Evolutionary conservation across 805 yeast species (phyloP), one percentile per base, ranked within the genome.

Genomic region (Suhomyces sp.): DNA sequence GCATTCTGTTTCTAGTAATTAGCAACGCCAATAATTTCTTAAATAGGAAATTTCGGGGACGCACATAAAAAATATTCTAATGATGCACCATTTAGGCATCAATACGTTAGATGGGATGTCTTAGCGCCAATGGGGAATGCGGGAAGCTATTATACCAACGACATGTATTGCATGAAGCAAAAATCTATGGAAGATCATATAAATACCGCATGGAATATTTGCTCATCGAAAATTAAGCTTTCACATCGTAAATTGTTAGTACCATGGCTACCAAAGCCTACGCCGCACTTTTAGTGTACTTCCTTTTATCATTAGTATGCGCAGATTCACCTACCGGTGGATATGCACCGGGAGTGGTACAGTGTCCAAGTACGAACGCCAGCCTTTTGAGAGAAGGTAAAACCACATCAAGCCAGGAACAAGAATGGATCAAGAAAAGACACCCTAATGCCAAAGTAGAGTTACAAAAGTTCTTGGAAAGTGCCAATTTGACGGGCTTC

Each of bases 281-380:
- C 23, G 24, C 9, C 24, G 42, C n/a, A 17, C 24, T 38, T 17
- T 38, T 38, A 10, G 13, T 38, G 22, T 38, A 13, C 15, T 19
- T 47, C 13, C 26, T 23, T 24, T 13, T 47, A 29, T 24, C 42
- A 6, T 17, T 53, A 12, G 47, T 48, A 29, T 17, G 31, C 24
- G 66, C 63, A 33, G 31, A 49, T 27, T 63, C 69, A 15, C 68
- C 67, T 4, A 53, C 62, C 6, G 62, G 61, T 5, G 60, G 61
- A 1, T 71, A 68, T 54, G 73, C 74, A 2, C 76, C 76, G 23
- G 66, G 64, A 2, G 13, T 23, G 12, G 70, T 61, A 12, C 52
- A 58, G 26, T 71, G 75, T 53, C 75, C 74, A 2, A 24, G 51
- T 6, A n/a, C 24, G 10, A 50, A 53, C 17, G 13, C 15, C 12